These are phyloP conservation scores for Scorias spongiosa DNA, from an alignment of 2,329 filamentous ascomycete species.

Conservation along the genomic window DNA sequence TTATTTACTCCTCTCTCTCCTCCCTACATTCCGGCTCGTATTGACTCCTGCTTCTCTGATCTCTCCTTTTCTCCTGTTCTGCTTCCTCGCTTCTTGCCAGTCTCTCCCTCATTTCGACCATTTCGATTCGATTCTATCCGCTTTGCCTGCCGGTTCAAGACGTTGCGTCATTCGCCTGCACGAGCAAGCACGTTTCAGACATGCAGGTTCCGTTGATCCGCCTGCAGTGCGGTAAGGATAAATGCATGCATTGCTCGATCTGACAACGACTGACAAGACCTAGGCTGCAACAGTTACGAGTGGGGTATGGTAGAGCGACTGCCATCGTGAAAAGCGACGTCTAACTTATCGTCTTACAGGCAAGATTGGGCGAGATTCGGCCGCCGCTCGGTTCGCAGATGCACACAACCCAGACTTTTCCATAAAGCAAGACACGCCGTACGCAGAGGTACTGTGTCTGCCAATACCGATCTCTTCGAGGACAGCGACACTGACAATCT, in stretches of 20 bases:
- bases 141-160: too few species aligned
- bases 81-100: too few species aligned
- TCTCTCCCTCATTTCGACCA: too few species aligned
- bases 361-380: slow-evolving; percentile 75
- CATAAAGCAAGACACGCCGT: slow-evolving; percentile 77
- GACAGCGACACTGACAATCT: slow-evolving; percentile 10
- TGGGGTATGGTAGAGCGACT: slow-evolving; percentile 47
- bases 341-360: slow-evolving; percentile 33
- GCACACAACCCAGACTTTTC: slow-evolving; percentile 66
- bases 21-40: too few species aligned
- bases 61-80: too few species aligned
- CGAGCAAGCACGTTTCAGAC: slow-evolving; percentile 7
- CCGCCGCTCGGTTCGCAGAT: slow-evolving; percentile 77
- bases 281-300: slow-evolving; percentile 94
- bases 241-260: neutral
- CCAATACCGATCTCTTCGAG: neutral
- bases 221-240: slow-evolving; percentile 52
- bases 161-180: too few species aligned
- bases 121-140: too few species aligned
- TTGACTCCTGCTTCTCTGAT: too few species aligned
- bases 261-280: slow-evolving; percentile 7
- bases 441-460: slow-evolving; percentile 60
- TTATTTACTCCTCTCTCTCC: too few species aligned
- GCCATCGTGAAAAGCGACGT: slow-evolving; percentile 2
- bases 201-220: slow-evolving; percentile 74